These are phyloP conservation scores for Colletotrichum lupini DNA, from an alignment of 2,329 filamentous ascomycete species.

Conservation along the genomic window DNA sequence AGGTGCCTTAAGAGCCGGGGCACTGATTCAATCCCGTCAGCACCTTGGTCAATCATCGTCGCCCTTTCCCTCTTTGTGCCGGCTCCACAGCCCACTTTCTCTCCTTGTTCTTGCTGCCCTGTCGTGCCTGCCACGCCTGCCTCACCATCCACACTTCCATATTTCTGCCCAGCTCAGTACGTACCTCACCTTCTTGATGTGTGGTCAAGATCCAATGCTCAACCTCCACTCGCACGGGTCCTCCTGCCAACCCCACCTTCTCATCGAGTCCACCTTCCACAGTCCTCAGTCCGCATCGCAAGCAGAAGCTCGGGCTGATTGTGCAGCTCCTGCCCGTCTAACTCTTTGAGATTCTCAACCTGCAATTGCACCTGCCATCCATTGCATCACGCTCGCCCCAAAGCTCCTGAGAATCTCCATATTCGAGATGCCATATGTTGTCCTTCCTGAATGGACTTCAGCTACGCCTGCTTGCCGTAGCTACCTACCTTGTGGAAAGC, in stretches of 20 bases:
- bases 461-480: too few species aligned
- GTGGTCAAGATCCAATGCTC: background rate
- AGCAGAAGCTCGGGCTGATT: background rate
- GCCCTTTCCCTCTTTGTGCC: background rate
- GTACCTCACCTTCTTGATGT: constrained; percentile 1
- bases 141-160: constrained; percentile 1
- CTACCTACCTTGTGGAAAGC: background rate
- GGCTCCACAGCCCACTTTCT: constrained; percentile 33
- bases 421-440: background rate
- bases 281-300: too few species aligned
- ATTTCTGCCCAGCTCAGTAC: constrained; percentile 26
- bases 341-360: background rate
- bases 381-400: background rate
- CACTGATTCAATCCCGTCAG: constrained; percentile 31
- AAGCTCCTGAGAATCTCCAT: background rate
- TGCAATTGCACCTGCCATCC: background rate
- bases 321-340: background rate
- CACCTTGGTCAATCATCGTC: constrained; percentile 13
- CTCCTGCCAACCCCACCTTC: background rate
- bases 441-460: too few species aligned
- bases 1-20: constrained; percentile 18
- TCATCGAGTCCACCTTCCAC: background rate
- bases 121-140: background rate
- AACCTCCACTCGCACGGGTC: background rate
- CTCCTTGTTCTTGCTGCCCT: constrained; percentile 7